Base-by-base conservation (phyloP, 768 basidiomycete species). In the Leccinum disarticulatum region DNA sequence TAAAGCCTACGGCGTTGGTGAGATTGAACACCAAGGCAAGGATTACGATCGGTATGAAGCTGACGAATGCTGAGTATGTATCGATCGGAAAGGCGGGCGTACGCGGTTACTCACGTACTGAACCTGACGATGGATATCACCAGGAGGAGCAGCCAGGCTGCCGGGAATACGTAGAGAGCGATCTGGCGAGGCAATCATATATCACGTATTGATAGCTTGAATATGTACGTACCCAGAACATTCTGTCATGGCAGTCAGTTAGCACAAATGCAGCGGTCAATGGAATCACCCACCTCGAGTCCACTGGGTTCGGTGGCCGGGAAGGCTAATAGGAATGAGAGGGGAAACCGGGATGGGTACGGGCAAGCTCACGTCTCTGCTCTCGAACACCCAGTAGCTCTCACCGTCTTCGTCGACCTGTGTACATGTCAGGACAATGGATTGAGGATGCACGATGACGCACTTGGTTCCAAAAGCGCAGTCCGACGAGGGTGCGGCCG, bases 401-500 rank as follows among this genome's bases (percentile, higher is more conserved):
- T 96, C 92, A 2, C 97, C 97, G 64, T 98, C 95, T 56, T 98
- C 95, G 68, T 98, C 95, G 14, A 98, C 94, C 87, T 90, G 38
- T 48, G 41, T 61, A 6, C 11, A 14, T n/a, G 33, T 66, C 25
- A 55, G 62, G 55, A 19, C 14, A 30, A 35, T 19, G 27, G 4
- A 43, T 6, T 9, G 25, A 7, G 35, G 11, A 38, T 46, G 19
- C 19, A 31, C 2, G 48, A 54, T 17, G 27, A 51, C 61, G 55
- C 55, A 87, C 88, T 76, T 98, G 95, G 72, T 98, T 99, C 96
- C 96, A 98, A 70, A 95, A 99, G 56, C 97, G 81, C 61, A 99
- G 78, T 22, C 97, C 97, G 11, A 98, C 97, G 15, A 99, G 79
- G 25, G 90, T 94, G 64, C 97, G 80, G 3, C 97, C 97, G 0